phyloP scores from a whole-genome alignment of 2,329 filamentous ascomycete genomes.

The Scytalidium sp. region DNA sequence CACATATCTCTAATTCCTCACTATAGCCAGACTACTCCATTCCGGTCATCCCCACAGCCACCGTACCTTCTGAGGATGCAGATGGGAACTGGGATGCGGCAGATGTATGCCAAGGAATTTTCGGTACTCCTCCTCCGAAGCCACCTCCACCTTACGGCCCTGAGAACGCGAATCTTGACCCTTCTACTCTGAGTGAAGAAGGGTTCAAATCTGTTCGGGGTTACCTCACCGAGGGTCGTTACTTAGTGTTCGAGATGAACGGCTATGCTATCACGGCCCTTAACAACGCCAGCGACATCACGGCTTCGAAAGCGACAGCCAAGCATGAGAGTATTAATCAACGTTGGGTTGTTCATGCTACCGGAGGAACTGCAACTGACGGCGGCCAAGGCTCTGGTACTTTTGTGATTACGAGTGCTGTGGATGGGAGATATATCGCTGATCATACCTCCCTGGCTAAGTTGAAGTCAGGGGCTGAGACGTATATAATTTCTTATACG shows the following conservation, averaged over 20 bases:
- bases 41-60: constrained; percentile 39
- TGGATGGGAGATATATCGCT: constrained; percentile 34
- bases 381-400: constrained; percentile 10
- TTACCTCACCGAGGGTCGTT: constrained; percentile 50
- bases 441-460: background rate
- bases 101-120: constrained; percentile 38
- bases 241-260: constrained; percentile 44
- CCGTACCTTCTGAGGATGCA: constrained; percentile 36
- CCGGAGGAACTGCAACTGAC: constrained; percentile 14
- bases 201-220: constrained; percentile 51
- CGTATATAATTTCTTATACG: constrained; percentile 2
- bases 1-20: background rate
- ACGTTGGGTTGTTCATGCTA: constrained; percentile 46
- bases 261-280: constrained; percentile 38
- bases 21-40: constrained; percentile 41
- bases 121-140: constrained; percentile 23
- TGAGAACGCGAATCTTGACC: constrained; percentile 29
- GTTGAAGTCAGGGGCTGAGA: constrained; percentile 1
- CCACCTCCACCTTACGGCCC: constrained; percentile 46
- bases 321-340: constrained; percentile 39
- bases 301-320: constrained; percentile 19
- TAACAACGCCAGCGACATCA: constrained; percentile 17
- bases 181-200: constrained; percentile 39
- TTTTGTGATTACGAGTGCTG: constrained; percentile 35
- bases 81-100: constrained; percentile 43